Conservation (phyloP, 2,329 filamentous ascomycete species). For the Talaromyces sp. region DNA sequence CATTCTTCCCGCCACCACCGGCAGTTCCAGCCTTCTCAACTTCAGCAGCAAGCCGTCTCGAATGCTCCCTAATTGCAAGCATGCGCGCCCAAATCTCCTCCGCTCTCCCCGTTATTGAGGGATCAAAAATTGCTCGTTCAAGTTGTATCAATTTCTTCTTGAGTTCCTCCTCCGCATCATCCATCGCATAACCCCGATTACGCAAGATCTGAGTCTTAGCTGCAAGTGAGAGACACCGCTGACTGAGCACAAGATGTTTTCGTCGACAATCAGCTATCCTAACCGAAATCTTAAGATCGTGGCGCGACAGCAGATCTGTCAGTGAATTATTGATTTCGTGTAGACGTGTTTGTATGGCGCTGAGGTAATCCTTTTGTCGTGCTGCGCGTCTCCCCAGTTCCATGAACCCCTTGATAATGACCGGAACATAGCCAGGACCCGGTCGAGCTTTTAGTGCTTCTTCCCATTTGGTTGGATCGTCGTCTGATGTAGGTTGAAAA, state of each 20-base stretch:
- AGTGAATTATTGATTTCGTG: conserved; percentile 65
- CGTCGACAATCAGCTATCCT: conserved; percentile 58
- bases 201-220: conserved; percentile 63
- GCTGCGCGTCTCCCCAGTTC: conserved; percentile 57
- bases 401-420: conserved; percentile 59
- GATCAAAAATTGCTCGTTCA: conserved; percentile 59
- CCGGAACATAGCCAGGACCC: conserved; percentile 55
- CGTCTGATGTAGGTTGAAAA: conserved; percentile 56
- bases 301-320: conserved; percentile 56
- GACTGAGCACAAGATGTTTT: conserved; percentile 58
- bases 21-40: conserved; percentile 53
- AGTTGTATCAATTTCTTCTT: conserved; percentile 60
- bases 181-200: conserved; percentile 64
- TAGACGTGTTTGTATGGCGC: conserved; percentile 55
- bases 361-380: conserved; percentile 56
- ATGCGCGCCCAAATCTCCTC: conserved; percentile 68
- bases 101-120: conserved; percentile 56
- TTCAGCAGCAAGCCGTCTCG: conserved; percentile 58
- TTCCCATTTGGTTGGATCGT: conserved; percentile 63
- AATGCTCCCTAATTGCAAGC: conserved; percentile 59
- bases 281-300: conserved; percentile 59
- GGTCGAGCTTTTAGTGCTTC: conserved; percentile 61
- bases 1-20: conserved; percentile 29
- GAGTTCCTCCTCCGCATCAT: conserved; percentile 60
- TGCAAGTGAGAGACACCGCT: conserved; percentile 59